Base-by-base conservation (phyloP, 805 yeast genomes). In the Kodamaea sagamina region DNA sequence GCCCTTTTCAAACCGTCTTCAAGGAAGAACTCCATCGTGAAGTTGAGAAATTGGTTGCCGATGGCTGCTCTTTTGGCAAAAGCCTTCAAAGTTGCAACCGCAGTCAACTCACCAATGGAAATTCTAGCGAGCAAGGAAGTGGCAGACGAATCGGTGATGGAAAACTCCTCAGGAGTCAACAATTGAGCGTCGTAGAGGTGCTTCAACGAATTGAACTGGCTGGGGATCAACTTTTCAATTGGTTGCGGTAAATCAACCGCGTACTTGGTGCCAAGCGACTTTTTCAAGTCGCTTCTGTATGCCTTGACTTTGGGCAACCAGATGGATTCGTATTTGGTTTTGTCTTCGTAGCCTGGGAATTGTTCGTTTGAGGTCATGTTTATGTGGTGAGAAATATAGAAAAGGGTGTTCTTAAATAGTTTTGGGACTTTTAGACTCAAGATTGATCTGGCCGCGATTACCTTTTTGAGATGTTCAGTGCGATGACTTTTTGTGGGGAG, bases 1-100 rank as follows among this genome's bases (percentile, higher is more conserved):
- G 89, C 89, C 42, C 72, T 67, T 43, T 65, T 66, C 41, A 82
- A 63, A 10, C 86, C 89, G 46, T 78, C 76, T 6, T 78, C 79
- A 29, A 79, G 64, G 54, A 84, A 81, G 42, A 85, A 70, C 45
- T 81, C 84, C 61, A 82, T 71, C 22, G 79, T 68, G 53, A 78
- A 74, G 47, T 79, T 76, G 46, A 83, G 77, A 52, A 79, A 73
- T 51, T 79, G 81, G 47, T 86, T 88, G 4, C 82, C 79, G 42
- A 78, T 68, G 15, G 81, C 71, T 2, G 89, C 83, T 43, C 80
- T 68, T 53, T 81, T 84, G 32, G 82, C 83, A 53, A 74, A 84
- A 0, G 88, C 88, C 51, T 66, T 75, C 48, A 78, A 69, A 16
- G 81, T 79, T 27, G 74, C 71, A 5, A 70, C 73, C 0, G 87